Conservation (phyloP, 208 protist genomes). For the Strigomonas culicis region DNA sequence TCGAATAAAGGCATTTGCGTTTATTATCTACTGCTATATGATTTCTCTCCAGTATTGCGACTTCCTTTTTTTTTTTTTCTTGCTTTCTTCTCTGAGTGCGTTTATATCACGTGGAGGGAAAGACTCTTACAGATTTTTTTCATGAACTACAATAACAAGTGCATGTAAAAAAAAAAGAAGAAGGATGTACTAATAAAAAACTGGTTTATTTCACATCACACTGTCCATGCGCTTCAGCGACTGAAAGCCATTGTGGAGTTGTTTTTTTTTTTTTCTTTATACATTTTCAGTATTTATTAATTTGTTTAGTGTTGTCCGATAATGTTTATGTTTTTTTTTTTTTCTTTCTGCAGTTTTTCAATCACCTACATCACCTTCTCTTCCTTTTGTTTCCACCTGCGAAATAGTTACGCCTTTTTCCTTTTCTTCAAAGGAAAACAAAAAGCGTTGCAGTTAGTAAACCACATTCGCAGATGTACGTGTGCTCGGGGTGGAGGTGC, state of each 20-base stretch:
- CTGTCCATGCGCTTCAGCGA: not conserved
- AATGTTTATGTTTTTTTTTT: conserved; percentile 6
- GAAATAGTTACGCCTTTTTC: not conserved
- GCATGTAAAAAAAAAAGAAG: too few relatives aligned
- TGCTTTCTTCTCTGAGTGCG: conserved; percentile 7
- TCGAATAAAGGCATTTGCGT: not conserved
- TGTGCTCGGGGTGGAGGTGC: too few relatives aligned
- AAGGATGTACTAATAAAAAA: too few relatives aligned
- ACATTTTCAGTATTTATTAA: not conserved
- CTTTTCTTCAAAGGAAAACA: too few relatives aligned
- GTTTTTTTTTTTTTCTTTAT: not conserved
- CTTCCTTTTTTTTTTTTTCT: conserved; percentile 13
- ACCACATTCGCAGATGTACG: too few relatives aligned
- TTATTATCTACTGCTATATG: not conserved
- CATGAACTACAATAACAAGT: too few relatives aligned
- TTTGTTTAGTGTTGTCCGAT: not conserved
- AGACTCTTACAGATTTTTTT: not conserved
- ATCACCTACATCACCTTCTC: not conserved
- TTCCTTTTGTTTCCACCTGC: not conserved
- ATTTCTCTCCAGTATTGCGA: conserved; percentile 11
- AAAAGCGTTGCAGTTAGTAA: too few relatives aligned
- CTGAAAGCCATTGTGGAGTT: not conserved
- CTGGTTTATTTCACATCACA: too few relatives aligned
- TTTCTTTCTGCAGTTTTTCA: conserved; percentile 5
- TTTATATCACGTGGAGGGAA: not conserved